Percentiles rank a stretch among this genome's conserved stretches.
These are phyloP conservation scores for Saraca asoca DNA, from an alignment of 331 rosid genomes.

Conservation along the genomic window DNA sequence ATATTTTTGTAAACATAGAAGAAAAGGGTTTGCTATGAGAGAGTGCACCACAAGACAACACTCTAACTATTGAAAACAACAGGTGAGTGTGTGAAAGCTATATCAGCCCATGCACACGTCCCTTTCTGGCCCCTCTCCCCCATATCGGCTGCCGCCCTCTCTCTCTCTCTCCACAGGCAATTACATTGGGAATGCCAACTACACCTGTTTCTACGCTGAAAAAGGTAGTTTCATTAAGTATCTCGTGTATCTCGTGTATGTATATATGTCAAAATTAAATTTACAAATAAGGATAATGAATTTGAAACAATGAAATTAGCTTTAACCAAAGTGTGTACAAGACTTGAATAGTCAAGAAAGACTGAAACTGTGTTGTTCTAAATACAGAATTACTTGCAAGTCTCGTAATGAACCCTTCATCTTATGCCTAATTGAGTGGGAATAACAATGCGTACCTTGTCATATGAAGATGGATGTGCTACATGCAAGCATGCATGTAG, in stretches of 20 bases:
- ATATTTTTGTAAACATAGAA: slow-evolving; percentile 20
- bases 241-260: no score
- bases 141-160: slow-evolving; percentile 56
- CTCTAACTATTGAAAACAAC: slow-evolving; percentile 61
- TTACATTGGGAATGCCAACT: slow-evolving; percentile 48
- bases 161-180: slow-evolving; percentile 15
- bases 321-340: no score
- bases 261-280: no score
- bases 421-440: no score
- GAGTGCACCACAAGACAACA: slow-evolving; percentile 58
- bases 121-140: slow-evolving; percentile 84
- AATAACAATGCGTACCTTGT: background rate
- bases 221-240: no score
- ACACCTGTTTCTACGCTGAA: slow-evolving; percentile 33
- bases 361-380: no score
- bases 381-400: no score
- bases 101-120: slow-evolving; percentile 98
- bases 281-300: no score
- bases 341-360: no score
- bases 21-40: slow-evolving; percentile 30
- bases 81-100: slow-evolving; percentile 70
- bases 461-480: background rate
- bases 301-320: no score
- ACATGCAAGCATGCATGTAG: background rate
- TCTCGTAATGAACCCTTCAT: no score